Percentiles rank a stretch among this genome's conserved stretches.
phyloP scores from a whole-genome alignment of 164 flowering plant genomes.

The Amborella trichopoda region DNA sequence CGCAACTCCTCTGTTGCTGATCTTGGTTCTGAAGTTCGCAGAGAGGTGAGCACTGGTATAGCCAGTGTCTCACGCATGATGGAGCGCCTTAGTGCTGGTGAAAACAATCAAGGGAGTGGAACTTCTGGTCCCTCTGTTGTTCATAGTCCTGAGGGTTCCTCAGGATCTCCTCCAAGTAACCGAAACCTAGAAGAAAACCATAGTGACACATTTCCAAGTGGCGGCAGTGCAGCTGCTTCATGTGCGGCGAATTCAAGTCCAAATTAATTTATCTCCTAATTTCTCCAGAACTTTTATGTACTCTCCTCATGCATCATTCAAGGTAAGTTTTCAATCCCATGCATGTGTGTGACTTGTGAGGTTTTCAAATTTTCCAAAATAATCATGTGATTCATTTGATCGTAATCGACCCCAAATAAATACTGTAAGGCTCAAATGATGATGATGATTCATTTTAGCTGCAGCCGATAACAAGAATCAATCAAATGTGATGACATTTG shows the following conservation, averaged over 20 bases:
- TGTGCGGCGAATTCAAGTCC: conserved; percentile 44
- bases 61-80: conserved; percentile 48
- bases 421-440: too few relatives aligned
- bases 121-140: conserved; percentile 25
- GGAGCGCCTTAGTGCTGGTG: conserved; percentile 42
- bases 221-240: conserved; percentile 23
- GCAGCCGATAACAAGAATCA: too few relatives aligned
- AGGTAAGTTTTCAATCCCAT: too few relatives aligned
- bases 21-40: conserved; percentile 40
- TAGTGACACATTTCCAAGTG: conserved; percentile 15
- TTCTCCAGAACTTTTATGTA: too few relatives aligned
- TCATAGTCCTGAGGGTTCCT: conserved; percentile 9
- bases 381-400: too few relatives aligned
- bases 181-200: conserved; percentile 18
- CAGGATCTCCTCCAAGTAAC: conserved; percentile 20
- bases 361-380: too few relatives aligned
- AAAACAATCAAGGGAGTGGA: conserved; percentile 14
- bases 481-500: too few relatives aligned
- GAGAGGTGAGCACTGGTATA: conserved; percentile 59
- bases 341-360: too few relatives aligned
- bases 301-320: too few relatives aligned
- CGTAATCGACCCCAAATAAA: too few relatives aligned
- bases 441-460: too few relatives aligned
- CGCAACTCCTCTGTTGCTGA: conserved; percentile 41
- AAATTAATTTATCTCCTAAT: conserved; percentile 19